Evolutionary conservation across 495 filamentous ascomycete genomes (phyloP).

Genomic region (Delitschia confertaspora): DNA sequence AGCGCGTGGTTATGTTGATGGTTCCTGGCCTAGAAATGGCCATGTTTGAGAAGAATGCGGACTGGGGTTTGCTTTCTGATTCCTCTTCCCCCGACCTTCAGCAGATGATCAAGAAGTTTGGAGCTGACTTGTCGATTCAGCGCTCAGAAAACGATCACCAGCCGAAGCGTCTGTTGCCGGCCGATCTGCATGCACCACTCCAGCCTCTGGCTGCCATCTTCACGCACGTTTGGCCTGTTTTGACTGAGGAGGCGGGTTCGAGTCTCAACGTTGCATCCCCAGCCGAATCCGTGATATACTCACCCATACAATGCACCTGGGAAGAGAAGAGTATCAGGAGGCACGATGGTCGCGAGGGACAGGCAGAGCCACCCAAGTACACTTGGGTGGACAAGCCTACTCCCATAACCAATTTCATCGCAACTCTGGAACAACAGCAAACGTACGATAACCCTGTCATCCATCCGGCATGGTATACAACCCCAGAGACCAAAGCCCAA

Average conservation of each 20-base stretch:
- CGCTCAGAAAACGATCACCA: not conserved
- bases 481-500: constrained; percentile 38
- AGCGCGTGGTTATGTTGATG: constrained; percentile 86
- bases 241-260: constrained; percentile 60
- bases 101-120: not conserved
- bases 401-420: constrained; percentile 66
- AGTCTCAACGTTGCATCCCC: constrained; percentile 70
- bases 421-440: constrained; percentile 58
- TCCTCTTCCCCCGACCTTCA: not conserved
- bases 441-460: constrained; percentile 74
- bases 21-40: constrained; percentile 82
- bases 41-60: constrained; percentile 59
- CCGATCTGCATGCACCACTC: constrained; percentile 57
- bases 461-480: constrained; percentile 59
- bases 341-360: constrained; percentile 42
- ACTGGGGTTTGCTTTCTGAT: too few relatives aligned
- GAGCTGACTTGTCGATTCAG: too few relatives aligned
- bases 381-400: constrained; percentile 61
- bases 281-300: constrained; percentile 65
- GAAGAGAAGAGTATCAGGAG: constrained; percentile 49
- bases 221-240: constrained; percentile 77
- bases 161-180: constrained; percentile 23
- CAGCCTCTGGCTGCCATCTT: constrained; percentile 75
- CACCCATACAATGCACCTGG: constrained; percentile 53
- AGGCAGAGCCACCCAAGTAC: constrained; percentile 49